phyloP scores from a whole-genome alignment of 192 early-diverging fungal genomes.

The Podila minutissima region DNA sequence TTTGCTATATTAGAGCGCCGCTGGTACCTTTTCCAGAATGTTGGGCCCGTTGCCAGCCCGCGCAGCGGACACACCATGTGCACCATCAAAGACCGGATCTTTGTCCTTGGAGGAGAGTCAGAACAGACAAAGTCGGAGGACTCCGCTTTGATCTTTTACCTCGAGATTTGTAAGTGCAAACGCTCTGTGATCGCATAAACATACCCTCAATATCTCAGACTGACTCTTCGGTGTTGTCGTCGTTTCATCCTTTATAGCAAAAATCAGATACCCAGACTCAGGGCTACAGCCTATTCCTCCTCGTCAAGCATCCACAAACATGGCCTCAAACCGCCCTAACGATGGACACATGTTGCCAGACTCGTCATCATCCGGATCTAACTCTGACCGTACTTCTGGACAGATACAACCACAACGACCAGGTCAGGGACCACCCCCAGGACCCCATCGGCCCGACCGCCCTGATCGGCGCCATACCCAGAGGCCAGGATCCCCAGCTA shows the following conservation, averaged over 20 bases:
- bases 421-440: background rate
- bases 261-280: slow-evolving; percentile 30
- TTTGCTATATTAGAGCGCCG: slow-evolving; percentile 40
- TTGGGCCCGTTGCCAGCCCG: slow-evolving; percentile 61
- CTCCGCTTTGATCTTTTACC: slow-evolving; percentile 50
- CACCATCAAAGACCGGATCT: slow-evolving; percentile 53
- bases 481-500: slow-evolving; percentile 27
- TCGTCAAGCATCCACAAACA: slow-evolving; percentile 29
- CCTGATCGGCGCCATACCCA: slow-evolving; percentile 40
- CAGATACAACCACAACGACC: background rate
- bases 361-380: background rate
- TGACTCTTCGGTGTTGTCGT: background rate
- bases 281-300: slow-evolving; percentile 21
- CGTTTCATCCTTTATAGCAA: slow-evolving; percentile 11
- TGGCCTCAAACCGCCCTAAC: background rate
- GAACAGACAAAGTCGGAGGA: slow-evolving; percentile 45
- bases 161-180: slow-evolving; percentile 20
- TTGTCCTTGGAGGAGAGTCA: slow-evolving; percentile 64
- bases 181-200: background rate
- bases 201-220: background rate
- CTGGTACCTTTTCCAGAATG: slow-evolving; percentile 69
- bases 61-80: slow-evolving; percentile 60
- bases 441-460: slow-evolving; percentile 31
- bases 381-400: slow-evolving; percentile 4
- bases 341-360: slow-evolving; percentile 10